Conservation (phyloP, 208 protist genomes). For the Wallacemonas sp. region DNA sequence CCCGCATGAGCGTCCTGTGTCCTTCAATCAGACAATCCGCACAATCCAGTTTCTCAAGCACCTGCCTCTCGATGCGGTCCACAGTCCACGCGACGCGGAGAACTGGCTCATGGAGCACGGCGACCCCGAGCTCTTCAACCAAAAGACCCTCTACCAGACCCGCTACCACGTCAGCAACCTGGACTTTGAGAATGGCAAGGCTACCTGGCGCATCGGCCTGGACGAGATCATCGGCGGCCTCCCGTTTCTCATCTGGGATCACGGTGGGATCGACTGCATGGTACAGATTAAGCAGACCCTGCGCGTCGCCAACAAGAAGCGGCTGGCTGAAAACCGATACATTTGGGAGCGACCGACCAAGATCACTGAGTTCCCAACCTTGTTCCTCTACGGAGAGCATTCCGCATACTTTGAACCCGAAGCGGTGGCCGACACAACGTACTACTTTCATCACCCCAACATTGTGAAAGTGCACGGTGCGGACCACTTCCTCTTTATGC, state of each 20-base stretch:
- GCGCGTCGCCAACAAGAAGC: conserved; percentile 18
- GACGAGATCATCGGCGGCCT: conserved; percentile 37
- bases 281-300: conserved; percentile 13
- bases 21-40: conserved; percentile 37
- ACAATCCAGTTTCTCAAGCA: conserved; percentile 33
- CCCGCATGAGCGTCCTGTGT: conserved; percentile 30
- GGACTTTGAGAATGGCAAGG: conserved; percentile 16
- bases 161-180: conserved; percentile 52
- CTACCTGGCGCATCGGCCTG: conserved; percentile 39
- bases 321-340: conserved; percentile 18
- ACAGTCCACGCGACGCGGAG: conserved; percentile 30
- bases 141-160: conserved; percentile 35
- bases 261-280: conserved; percentile 27
- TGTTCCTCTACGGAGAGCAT: conserved; percentile 35
- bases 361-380: conserved; percentile 23
- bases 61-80: conserved; percentile 25
- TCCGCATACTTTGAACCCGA: conserved; percentile 33
- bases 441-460: conserved; percentile 30
- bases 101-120: conserved; percentile 41
- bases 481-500: conserved; percentile 53
- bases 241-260: conserved; percentile 28
- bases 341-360: conserved; percentile 30
- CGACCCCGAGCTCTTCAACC: conserved; percentile 32
- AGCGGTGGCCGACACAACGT: conserved; percentile 16
- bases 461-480: conserved; percentile 35